Percentiles rank a stretch among this genome's conserved stretches.
Evolutionary conservation across 257 asterid genomes (phyloP).

Genomic region (Cruciata laevipes): DNA sequence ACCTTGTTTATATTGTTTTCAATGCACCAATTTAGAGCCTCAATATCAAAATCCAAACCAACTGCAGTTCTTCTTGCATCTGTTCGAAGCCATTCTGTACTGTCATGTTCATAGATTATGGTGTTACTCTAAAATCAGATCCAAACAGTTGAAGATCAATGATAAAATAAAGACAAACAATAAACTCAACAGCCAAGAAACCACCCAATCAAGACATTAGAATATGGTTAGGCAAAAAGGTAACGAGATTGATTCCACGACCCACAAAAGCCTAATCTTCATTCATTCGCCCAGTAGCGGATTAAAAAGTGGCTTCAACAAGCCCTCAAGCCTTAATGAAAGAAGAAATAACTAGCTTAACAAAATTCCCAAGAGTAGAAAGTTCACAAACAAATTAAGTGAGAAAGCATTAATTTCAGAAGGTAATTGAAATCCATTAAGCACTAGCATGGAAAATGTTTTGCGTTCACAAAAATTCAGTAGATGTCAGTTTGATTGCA

Average conservation of each 20-base stretch:
- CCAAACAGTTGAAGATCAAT: background rate
- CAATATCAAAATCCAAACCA: slow-evolving; percentile 85
- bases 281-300: background rate
- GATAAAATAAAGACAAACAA: background rate
- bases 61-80: slow-evolving; percentile 92
- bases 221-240: background rate
- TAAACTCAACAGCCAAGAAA: background rate
- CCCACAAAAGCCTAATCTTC: background rate
- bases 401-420: no score
- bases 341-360: background rate
- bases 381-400: background rate
- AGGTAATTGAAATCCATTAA: background rate
- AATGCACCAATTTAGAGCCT: slow-evolving; percentile 84
- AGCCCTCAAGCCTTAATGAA: background rate
- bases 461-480: background rate
- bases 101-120: slow-evolving; percentile 32
- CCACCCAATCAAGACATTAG: background rate
- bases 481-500: background rate
- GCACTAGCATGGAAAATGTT: background rate
- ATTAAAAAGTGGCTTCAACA: background rate
- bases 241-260: background rate
- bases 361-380: background rate
- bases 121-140: slow-evolving; percentile 10
- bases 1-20: slow-evolving; percentile 70
- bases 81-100: slow-evolving; percentile 79